A percentile compares a stretch with the other conserved stretches of the same genome.
phyloP scores from a whole-genome alignment of 352 stramenopile species.

The Blastocystis sp. region DNA sequence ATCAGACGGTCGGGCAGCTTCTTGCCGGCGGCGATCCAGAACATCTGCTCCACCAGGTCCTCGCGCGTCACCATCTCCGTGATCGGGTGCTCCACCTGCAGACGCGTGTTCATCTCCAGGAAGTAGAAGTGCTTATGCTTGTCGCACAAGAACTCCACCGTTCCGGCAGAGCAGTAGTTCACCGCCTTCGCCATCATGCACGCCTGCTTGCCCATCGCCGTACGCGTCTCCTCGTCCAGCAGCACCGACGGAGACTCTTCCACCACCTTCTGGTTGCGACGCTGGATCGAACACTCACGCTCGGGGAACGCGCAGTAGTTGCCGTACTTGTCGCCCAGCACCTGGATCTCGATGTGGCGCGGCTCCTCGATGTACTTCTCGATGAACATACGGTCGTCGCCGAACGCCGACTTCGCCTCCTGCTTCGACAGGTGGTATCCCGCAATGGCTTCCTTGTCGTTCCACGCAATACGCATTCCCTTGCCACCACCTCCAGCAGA shows the following conservation, averaged over 20 bases:
- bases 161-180: constrained; percentile 83
- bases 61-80: constrained; percentile 81
- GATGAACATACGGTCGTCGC: constrained; percentile 85
- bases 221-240: constrained; percentile 74
- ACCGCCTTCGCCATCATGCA: constrained; percentile 78
- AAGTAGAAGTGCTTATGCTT: constrained; percentile 93
- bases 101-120: constrained; percentile 90
- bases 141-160: constrained; percentile 88
- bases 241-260: constrained; percentile 81
- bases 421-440: constrained; percentile 65
- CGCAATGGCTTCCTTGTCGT: constrained; percentile 60
- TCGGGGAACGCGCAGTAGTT: constrained; percentile 82
- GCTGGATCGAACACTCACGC: constrained; percentile 87
- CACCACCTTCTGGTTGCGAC: constrained; percentile 91
- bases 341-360: constrained; percentile 93
- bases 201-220: constrained; percentile 77
- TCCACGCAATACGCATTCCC: constrained; percentile 84
- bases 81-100: constrained; percentile 86
- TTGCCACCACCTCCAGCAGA: constrained; percentile 84
- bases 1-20: constrained; percentile 73
- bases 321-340: constrained; percentile 78
- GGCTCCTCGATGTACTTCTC: constrained; percentile 91
- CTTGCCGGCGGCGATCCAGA: constrained; percentile 79
- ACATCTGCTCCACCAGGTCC: constrained; percentile 89
- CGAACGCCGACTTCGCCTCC: constrained; percentile 78